Base-by-base conservation (phyloP, 345 rosid genomes). In the Tarenaya hassleriana region DNA sequence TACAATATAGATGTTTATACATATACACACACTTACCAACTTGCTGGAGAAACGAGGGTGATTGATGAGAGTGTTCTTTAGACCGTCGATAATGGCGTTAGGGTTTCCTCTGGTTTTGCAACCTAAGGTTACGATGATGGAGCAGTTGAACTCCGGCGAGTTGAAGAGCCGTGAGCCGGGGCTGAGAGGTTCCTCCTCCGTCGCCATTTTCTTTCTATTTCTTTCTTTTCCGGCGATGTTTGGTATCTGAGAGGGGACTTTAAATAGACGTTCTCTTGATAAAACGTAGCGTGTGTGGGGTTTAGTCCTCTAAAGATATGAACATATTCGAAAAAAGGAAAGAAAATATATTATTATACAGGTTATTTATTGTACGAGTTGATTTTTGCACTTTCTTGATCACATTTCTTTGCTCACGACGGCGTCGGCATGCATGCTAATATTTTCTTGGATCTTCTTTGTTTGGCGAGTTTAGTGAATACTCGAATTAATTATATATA, bases 41-140 rank as follows among this genome's bases (percentile, higher is more conserved):
- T 73, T 79, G 77, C 86, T 83, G 27, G 88, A 79, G 75, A 89
- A 89, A 50, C 97, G 97, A 70, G 95, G 97, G 50, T 86, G 95
- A 34, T 67, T 78, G 33, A 68, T 68, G 75, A 89, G 62, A 43
- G 88, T 83, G 16, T 77, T 69, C 49, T 61, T 19, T 34, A 86
- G 62, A 15, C 92, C 89, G 3, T 62, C 50, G 57, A 71, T 79
- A 35, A 86, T 15, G 32, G 66, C 72, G n/a, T 16, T 16, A 1
- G 86, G 73, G 44, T 79, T 45, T 43, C 70, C 47, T 18, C 35
- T 47, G 12, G 71, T 72, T 42, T 63, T 73, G 70, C 75, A 70
- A 1, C 95, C 87, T 62, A 80, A 48, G 29, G 75, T 63, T 45
- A 74, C 78, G 16, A 85, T 61, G 24, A 85, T 62, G 13, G 76